A percentile compares a stretch with the other conserved stretches of the same genome.
Evolutionary conservation across 73 alveolate genomes (phyloP).

Genomic region (Tetrahymena borealis): DNA sequence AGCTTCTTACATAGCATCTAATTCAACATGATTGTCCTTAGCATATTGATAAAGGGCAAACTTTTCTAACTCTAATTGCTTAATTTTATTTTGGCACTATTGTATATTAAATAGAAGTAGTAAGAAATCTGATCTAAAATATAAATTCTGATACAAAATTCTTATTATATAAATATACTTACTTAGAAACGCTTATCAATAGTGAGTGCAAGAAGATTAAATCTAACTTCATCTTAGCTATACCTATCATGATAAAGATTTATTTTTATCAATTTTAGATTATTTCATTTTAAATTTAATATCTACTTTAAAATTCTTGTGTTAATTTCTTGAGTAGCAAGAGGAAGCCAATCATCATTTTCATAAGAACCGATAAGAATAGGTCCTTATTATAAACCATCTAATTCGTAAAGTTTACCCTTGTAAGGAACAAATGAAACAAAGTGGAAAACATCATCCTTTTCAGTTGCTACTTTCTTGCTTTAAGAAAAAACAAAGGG

Average conservation of each 20-base stretch:
- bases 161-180: neutral
- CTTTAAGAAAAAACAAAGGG: slow-evolving; percentile 74
- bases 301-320: slow-evolving; percentile 2
- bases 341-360: slow-evolving; percentile 45
- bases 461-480: slow-evolving; percentile 63
- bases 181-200: neutral
- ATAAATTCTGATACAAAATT: no score
- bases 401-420: slow-evolving; percentile 84
- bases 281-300: neutral
- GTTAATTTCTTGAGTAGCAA: slow-evolving; percentile 21
- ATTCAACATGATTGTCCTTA: neutral
- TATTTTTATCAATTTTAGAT: neutral
- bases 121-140: neutral
- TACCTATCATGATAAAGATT: neutral
- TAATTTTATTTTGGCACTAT: neutral
- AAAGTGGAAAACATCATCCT: slow-evolving; percentile 92
- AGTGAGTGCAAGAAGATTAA: neutral
- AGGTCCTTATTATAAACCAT: slow-evolving; percentile 94
- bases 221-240: neutral
- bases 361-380: slow-evolving; percentile 68
- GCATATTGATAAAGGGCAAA: neutral
- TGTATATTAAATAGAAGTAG: neutral
- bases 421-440: slow-evolving; percentile 84
- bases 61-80: neutral
- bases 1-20: neutral